A percentile compares a stretch with the other conserved stretches of the same genome.
Evolutionary conservation across 208 protist genomes (phyloP).

Genomic region (Lotmaria passim): DNA sequence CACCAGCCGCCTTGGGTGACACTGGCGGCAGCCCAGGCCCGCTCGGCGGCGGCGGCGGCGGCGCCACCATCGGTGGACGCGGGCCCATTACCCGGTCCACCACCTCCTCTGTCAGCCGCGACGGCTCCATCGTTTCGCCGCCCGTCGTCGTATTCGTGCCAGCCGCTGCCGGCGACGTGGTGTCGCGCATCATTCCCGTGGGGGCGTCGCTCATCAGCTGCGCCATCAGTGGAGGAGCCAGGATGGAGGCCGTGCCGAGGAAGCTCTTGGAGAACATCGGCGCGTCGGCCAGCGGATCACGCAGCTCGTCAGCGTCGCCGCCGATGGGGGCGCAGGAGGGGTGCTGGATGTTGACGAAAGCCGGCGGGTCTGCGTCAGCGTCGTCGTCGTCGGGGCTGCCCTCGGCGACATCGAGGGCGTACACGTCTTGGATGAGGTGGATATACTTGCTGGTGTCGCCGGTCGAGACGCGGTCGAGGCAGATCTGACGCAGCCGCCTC

Average conservation of each 20-base stretch:
- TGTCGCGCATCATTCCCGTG: neutral
- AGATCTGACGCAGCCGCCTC: slow-evolving; percentile 54
- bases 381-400: slow-evolving; percentile 13
- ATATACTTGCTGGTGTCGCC: slow-evolving; percentile 58
- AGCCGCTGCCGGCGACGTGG: neutral
- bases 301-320: slow-evolving; percentile 6
- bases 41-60: neutral
- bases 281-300: slow-evolving; percentile 12
- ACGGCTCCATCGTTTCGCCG: slow-evolving; percentile 28
- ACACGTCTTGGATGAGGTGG: slow-evolving; percentile 39
- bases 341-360: neutral
- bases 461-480: slow-evolving; percentile 37
- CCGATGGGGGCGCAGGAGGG: neutral
- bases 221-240: slow-evolving; percentile 10
- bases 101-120: slow-evolving; percentile 27
- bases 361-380: slow-evolving; percentile 2
- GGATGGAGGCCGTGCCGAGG: slow-evolving; percentile 5
- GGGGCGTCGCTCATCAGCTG: slow-evolving; percentile 9
- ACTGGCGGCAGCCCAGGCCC: slow-evolving; percentile 17
- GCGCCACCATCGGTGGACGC: slow-evolving; percentile 2
- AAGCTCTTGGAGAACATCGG: slow-evolving; percentile 26
- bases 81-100: slow-evolving; percentile 28
- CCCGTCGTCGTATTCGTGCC: neutral
- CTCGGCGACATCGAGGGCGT: slow-evolving; percentile 29
- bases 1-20: neutral